These are phyloP conservation scores for Solanum chaucha DNA, from an alignment of 257 asterid species.

Conservation along the genomic window DNA sequence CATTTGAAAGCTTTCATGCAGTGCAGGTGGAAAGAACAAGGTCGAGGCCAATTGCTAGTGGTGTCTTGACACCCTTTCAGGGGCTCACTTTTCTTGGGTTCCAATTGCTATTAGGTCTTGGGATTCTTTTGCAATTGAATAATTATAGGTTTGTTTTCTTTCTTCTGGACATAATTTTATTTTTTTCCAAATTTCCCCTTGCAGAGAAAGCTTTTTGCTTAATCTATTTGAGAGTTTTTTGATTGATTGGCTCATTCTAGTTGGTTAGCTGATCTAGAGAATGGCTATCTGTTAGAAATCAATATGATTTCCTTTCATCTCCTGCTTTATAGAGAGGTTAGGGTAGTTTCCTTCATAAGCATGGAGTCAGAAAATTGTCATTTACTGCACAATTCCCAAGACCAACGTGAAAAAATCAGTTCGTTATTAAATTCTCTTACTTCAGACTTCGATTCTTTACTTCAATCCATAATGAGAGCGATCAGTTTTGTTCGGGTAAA, in stretches of 20 bases:
- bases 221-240: neutral
- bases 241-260: neutral
- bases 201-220: neutral
- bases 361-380: neutral
- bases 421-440: neutral
- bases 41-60: constrained; percentile 88
- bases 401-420: neutral
- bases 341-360: neutral
- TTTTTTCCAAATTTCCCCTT: neutral
- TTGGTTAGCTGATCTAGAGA: neutral
- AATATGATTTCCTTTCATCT: neutral
- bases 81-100: constrained; percentile 81
- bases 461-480: neutral
- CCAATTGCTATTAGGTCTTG: constrained; percentile 82
- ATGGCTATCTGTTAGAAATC: neutral
- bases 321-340: neutral
- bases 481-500: neutral
- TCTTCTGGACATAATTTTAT: neutral
- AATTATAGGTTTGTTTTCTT: constrained; percentile 50
- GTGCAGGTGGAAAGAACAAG: constrained; percentile 91
- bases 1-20: constrained; percentile 29
- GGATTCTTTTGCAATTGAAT: constrained; percentile 78
- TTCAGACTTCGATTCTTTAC: neutral
- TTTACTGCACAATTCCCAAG: neutral
- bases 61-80: constrained; percentile 66